Percentiles rank a stretch among this genome's conserved stretches.
Conservation (phyloP, 345 rosid genomes). For the Populus euphratica region DNA sequence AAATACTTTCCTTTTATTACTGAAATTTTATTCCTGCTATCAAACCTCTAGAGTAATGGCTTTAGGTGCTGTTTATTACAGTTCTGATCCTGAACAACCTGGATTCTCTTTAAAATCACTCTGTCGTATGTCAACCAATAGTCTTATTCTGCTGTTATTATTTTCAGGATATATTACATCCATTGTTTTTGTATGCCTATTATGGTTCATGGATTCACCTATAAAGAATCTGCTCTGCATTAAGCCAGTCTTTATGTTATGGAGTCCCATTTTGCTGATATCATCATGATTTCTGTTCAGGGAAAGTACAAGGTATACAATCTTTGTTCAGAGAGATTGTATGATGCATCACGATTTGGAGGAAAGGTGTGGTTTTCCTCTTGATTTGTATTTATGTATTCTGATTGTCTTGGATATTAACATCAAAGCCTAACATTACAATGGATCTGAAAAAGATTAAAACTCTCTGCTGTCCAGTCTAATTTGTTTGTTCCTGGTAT, state of each 20-base stretch:
- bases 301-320: slow-evolving; percentile 34
- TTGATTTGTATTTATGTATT: slow-evolving; percentile 3
- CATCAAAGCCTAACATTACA: not conserved
- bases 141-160: no score
- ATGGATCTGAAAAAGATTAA: not conserved
- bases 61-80: not conserved
- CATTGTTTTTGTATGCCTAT: not conserved
- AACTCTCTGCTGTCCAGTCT: not conserved
- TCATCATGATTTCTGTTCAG: slow-evolving; percentile 19
- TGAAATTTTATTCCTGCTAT: not conserved
- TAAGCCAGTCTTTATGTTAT: not conserved
- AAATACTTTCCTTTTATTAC: not conserved
- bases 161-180: not conserved
- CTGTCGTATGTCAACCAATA: not conserved
- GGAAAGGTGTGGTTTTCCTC: slow-evolving; percentile 25
- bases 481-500: not conserved
- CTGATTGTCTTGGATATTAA: not conserved
- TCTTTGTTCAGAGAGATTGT: slow-evolving; percentile 33
- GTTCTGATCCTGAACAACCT: not conserved
- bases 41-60: not conserved
- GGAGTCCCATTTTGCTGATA: slow-evolving; percentile 11
- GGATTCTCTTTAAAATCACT: not conserved
- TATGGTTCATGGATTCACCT: not conserved
- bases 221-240: not conserved
- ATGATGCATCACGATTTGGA: slow-evolving; percentile 27